Conservation (phyloP, 305 asterid species). For the Rubia peregrina region DNA sequence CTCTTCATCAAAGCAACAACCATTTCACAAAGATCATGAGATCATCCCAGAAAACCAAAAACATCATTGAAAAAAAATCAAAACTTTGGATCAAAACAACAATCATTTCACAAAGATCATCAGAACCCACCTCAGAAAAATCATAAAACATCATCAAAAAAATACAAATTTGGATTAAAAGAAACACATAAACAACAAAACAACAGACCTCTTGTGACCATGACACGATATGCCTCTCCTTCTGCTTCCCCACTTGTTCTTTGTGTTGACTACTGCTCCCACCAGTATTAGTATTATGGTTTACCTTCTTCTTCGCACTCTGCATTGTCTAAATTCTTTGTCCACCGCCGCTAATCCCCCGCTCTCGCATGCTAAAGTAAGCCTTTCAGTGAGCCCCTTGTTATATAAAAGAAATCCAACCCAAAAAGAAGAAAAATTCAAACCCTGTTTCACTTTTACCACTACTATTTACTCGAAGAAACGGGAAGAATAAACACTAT, state of each 20-base stretch:
- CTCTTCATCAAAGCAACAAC: background rate
- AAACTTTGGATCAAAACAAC: slow-evolving; percentile 24
- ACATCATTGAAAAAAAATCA: background rate
- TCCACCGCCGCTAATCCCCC: slow-evolving; percentile 27
- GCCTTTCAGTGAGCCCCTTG: slow-evolving; percentile 37
- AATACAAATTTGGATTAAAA: background rate
- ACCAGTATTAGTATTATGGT: slow-evolving; percentile 20
- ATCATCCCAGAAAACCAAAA: background rate
- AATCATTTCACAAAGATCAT: slow-evolving; percentile 9
- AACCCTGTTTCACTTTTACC: slow-evolving; percentile 38
- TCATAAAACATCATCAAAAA: slow-evolving; percentile 1
- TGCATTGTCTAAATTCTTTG: slow-evolving; percentile 38
- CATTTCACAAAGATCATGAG: background rate
- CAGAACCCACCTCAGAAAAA: slow-evolving; percentile 4
- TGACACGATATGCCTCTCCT: slow-evolving; percentile 92
- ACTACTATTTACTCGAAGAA: slow-evolving; percentile 31
- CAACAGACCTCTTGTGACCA: slow-evolving; percentile 92
- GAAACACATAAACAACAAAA: background rate
- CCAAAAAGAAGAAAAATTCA: slow-evolving; percentile 24
- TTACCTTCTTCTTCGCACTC: slow-evolving; percentile 56
- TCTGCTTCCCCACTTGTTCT: slow-evolving; percentile 49
- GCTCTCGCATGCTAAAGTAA: slow-evolving; percentile 69
- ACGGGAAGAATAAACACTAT: slow-evolving; percentile 21
- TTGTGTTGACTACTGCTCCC: slow-evolving; percentile 34
- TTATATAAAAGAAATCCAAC: slow-evolving; percentile 21